Conservation (phyloP, 768 basidiomycete genomes). For the Pluteus cervinus region DNA sequence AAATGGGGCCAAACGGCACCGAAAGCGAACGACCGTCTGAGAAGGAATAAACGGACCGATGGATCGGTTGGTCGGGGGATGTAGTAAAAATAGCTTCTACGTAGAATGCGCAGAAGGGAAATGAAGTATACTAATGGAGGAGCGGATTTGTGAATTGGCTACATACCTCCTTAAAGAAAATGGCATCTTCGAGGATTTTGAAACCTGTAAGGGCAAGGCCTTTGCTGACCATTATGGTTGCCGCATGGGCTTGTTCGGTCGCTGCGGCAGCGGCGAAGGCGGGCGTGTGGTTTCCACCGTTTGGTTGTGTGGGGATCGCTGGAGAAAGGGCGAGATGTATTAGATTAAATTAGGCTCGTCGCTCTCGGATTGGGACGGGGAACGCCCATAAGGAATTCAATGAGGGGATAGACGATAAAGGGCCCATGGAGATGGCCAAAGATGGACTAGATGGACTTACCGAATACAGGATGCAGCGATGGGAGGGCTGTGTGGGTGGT, state of each 20-base stretch:
- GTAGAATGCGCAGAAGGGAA: no score
- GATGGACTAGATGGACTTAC: conserved; percentile 34
- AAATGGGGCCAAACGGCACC: no score
- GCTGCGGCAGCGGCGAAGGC: conserved; percentile 57
- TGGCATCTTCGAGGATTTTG: conserved; percentile 48
- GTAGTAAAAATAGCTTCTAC: no score
- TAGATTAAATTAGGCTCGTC: neutral
- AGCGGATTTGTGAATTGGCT: conserved; percentile 12
- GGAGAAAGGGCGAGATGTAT: neutral
- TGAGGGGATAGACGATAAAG: conserved; percentile 19
- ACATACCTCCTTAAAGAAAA: conserved; percentile 52
- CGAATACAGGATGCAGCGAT: conserved; percentile 56
- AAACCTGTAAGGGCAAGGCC: conserved; percentile 59
- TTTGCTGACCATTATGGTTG: conserved; percentile 51
- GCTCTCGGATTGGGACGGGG: neutral
- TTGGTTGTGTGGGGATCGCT: conserved; percentile 69
- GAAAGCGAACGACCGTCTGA: no score
- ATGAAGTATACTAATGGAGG: no score
- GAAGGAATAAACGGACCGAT: no score
- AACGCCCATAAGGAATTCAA: conserved; percentile 6
- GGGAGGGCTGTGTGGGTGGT: conserved; percentile 40
- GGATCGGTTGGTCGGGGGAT: no score
- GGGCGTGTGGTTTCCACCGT: conserved; percentile 74
- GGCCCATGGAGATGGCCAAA: conserved; percentile 4
- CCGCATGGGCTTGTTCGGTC: conserved; percentile 55